Conservation (phyloP, 768 basidiomycete species). For the Pulveroboletus sp. region DNA sequence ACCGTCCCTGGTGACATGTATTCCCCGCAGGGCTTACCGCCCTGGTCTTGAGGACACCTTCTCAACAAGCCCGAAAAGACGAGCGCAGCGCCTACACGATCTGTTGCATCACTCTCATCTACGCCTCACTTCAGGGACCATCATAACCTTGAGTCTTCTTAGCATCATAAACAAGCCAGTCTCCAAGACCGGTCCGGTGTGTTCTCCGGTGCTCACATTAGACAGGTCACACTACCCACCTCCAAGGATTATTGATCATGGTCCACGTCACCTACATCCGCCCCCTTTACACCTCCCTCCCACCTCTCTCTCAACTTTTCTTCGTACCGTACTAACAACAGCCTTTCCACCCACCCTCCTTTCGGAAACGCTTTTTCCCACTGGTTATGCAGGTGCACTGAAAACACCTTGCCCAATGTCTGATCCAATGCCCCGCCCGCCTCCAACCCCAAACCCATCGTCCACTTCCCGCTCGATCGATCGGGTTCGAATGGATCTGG, state of each 20-base stretch:
- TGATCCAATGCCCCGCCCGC: slow-evolving; percentile 60
- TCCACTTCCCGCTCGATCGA: slow-evolving; percentile 56
- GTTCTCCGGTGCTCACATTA: not conserved
- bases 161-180: not conserved
- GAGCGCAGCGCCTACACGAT: too few relatives aligned
- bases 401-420: slow-evolving; percentile 68
- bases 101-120: too few relatives aligned
- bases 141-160: too few relatives aligned
- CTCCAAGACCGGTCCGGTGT: not conserved
- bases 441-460: slow-evolving; percentile 55
- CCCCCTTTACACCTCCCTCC: not conserved
- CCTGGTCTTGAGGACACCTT: too few relatives aligned
- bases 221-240: too few relatives aligned
- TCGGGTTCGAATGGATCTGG: slow-evolving; percentile 82
- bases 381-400: slow-evolving; percentile 92
- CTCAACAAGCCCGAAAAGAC: too few relatives aligned
- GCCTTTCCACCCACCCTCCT: slow-evolving; percentile 81
- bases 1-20: too few relatives aligned
- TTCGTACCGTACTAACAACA: slow-evolving; percentile 67
- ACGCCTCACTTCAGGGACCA: too few relatives aligned
- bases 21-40: too few relatives aligned
- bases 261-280: not conserved
- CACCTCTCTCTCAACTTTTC: slow-evolving; percentile 17
- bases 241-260: not conserved
- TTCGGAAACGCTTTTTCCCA: slow-evolving; percentile 86